phyloP scores from a whole-genome alignment of 331 rosid species.

The Malus hybrid region DNA sequence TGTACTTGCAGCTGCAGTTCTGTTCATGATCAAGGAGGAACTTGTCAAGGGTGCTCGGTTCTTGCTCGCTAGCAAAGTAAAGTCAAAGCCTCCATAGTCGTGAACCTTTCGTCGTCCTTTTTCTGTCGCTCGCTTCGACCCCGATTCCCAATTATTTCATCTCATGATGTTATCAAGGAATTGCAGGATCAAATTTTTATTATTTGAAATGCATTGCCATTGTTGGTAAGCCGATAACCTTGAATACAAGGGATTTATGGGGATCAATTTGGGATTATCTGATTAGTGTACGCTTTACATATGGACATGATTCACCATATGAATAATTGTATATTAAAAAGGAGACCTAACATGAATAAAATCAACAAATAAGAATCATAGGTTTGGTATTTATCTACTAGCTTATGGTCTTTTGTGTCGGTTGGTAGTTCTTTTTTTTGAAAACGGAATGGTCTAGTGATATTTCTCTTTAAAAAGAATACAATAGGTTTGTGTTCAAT shows the following conservation, averaged over 20 bases:
- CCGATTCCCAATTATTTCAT: background rate
- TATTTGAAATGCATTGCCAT: background rate
- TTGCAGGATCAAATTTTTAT: background rate
- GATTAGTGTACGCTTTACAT: background rate
- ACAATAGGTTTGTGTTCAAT: too few relatives aligned
- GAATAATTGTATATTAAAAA: background rate
- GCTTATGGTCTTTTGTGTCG: too few relatives aligned
- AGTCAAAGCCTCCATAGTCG: constrained; percentile 41
- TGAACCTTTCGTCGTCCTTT: background rate
- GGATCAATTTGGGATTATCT: background rate
- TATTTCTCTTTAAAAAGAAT: rapidly evolving
- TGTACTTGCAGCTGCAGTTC: constrained; percentile 90
- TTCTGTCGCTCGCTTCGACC: background rate
- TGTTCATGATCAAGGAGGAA: constrained; percentile 94
- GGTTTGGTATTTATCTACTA: too few relatives aligned
- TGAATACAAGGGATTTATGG: background rate
- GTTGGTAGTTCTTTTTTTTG: too few relatives aligned
- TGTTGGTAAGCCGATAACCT: background rate
- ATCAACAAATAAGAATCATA: too few relatives aligned
- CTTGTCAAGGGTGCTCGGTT: constrained; percentile 55
- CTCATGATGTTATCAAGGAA: background rate
- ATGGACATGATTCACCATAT: background rate
- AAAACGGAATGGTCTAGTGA: too few relatives aligned
- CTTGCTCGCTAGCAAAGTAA: constrained; percentile 39
- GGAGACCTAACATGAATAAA: background rate